phyloP scores from a whole-genome alignment of 2,329 filamentous ascomycete genomes.

The Hypoxylon sp. region DNA sequence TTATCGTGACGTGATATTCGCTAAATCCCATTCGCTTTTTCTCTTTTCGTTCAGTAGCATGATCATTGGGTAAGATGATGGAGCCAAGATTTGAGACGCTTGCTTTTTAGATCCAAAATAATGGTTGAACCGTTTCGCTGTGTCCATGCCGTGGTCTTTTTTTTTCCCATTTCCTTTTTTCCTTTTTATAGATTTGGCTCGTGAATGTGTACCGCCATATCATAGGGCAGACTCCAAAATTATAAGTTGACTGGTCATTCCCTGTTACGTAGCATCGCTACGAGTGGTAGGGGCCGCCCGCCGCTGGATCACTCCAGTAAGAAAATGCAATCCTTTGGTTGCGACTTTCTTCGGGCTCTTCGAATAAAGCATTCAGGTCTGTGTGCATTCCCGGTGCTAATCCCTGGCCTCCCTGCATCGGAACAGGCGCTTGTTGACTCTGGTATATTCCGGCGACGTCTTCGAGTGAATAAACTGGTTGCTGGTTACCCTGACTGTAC shows the following conservation, averaged over 20 bases:
- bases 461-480: slow-evolving; percentile 38
- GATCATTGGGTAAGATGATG: neutral
- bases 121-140: slow-evolving; percentile 2
- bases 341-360: slow-evolving; percentile 26
- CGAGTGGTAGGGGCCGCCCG: slow-evolving; percentile 22
- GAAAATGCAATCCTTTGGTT: slow-evolving; percentile 16
- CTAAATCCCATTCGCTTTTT: neutral
- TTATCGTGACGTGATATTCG: neutral
- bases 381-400: slow-evolving; percentile 23
- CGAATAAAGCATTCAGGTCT: slow-evolving; percentile 31
- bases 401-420: slow-evolving; percentile 21
- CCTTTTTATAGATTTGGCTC: neutral
- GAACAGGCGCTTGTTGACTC: slow-evolving; percentile 20
- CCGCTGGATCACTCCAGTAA: slow-evolving; percentile 29
- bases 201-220: neutral
- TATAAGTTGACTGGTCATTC: neutral
- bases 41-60: neutral
- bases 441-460: slow-evolving; percentile 46
- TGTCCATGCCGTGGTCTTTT: neutral
- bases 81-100: neutral
- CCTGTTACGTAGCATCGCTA: slow-evolving; percentile 12
- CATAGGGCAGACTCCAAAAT: slow-evolving; percentile 7
- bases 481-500: slow-evolving; percentile 26
- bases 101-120: slow-evolving; percentile 15
- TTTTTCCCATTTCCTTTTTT: neutral